Base-by-base conservation (phyloP, 148 eudicot genomes). In the Silene uniflora region DNA sequence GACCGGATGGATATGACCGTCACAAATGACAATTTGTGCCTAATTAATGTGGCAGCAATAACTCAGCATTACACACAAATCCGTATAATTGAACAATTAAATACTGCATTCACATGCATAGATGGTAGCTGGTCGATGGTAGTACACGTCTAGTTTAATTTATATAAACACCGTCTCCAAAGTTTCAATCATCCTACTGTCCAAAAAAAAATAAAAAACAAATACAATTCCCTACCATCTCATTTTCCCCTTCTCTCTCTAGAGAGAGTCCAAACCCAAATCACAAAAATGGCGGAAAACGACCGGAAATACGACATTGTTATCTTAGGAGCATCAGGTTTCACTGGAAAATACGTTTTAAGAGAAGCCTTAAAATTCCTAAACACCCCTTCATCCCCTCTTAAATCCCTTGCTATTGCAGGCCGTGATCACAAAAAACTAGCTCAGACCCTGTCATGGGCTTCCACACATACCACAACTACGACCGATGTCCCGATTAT, bases 241-340 rank as follows among this genome's bases (percentile, higher is more conserved):
- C n/a, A 59, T 59, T 59, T 49, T 49, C 54, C 3, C 14, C 14
- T 13, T 49, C 54, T 49, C 54, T 49, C 54, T 49, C 54, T 49
- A 10, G 2, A 13, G 2, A 13, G 1, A 46, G 52, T 11, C 9
- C 10, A 46, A 11, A 46, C 52, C 52, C 54, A 49, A 32, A 49
- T 49, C 54, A 49, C 23, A 56, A 16, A 12, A 12, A 74, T 63
- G 77, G 69, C 23, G 23, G 69, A 65, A 64, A 42, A n/a, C 49
- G 2, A 3, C 12, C 73, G 73, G 16, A 59, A 25, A 10, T 93
- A 81, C 84, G 98, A 93, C 84, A n/a, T 90, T 12, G 61, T 91
- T 35, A 88, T 93, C 76, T 74, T 91, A 1, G 98, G 98, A 4
- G 97, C 98, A 3, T 90, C 98, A 7, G 98, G 98, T 2, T 93